Base-by-base conservation (phyloP, 2,329 filamentous ascomycete species). In the Diplocarpon rosae region DNA sequence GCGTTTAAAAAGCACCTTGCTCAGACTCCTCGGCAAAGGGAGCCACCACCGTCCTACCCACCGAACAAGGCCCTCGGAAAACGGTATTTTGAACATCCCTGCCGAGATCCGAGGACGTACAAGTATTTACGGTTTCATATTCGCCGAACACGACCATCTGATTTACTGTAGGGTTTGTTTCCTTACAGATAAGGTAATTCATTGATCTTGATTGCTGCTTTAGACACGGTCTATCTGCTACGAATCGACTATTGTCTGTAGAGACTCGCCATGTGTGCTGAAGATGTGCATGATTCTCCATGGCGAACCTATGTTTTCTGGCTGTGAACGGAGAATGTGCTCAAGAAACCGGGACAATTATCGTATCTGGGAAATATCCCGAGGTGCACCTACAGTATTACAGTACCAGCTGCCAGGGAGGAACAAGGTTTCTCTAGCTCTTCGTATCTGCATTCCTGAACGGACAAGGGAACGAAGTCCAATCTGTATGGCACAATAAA, bases 101-200 rank as follows among this genome's bases (percentile, higher is more conserved):
- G 9, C 40, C n/a, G 53, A 54, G 31, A 32, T 55, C 11, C 48
- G 48, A 32, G 31, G 42, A 9, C 30, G 47, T 13, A 50, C 54
- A 9, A 27, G 47, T 13, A 50, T 54, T 16, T 54, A 52, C 43
- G 24, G 35, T 8, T 31, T 51, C n/a, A 28, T 53, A 17, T 53
- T 50, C 27, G 37, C 16, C 15, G 1, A 14, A 5, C 48, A 51
- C 17, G 12, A 29, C 13, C 11, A 13, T 8, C 13, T 17, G 13
- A 6, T 13, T 1, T 2, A n/a, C n/a, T n/a, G n/a, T n/a, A 37
- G 27, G n/a, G 33, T 20, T 27, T 16, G 16, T 17, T 32, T 15
- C n/a, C 17, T 4, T 40, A 24, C 30, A 10, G n/a, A 33, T 15
- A 27, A 14, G n/a, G 33, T 15, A 27, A 14, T 20, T 37, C 27